phyloP scores from a whole-genome alignment of 805 yeast genomes.

The Metschnikowia noctiluminum region DNA sequence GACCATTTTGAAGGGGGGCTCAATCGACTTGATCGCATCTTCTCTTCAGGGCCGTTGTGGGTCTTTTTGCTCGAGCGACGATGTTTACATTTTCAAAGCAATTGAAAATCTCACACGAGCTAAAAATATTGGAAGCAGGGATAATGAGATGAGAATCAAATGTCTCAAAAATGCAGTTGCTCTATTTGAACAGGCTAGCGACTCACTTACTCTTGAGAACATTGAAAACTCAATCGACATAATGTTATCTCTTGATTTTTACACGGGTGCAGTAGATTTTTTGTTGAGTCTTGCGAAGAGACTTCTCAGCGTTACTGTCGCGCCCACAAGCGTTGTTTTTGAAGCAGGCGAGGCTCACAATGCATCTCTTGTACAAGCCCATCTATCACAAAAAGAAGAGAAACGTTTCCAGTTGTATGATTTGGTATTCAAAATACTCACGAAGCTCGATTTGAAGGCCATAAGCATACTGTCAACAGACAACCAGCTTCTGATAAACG shows the following conservation, averaged over 20 bases:
- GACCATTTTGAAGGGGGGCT: conserved; percentile 86
- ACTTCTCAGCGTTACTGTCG: conserved; percentile 32
- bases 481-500: conserved; percentile 43
- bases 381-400: conserved; percentile 17
- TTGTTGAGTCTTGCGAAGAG: conserved; percentile 72
- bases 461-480: conserved; percentile 39
- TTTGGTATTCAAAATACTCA: conserved; percentile 70
- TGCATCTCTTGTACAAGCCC: conserved; percentile 6
- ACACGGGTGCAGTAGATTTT: conserved; percentile 82
- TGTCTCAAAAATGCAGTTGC: conserved; percentile 72
- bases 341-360: conserved; percentile 8
- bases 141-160: conserved; percentile 61
- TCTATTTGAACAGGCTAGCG: conserved; percentile 75
- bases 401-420: conserved; percentile 51
- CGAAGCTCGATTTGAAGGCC: conserved; percentile 65
- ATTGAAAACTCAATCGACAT: conserved; percentile 76
- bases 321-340: conserved; percentile 3
- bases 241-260: conserved; percentile 73
- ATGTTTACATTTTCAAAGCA: conserved; percentile 90
- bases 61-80: conserved; percentile 89
- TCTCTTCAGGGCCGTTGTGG: conserved; percentile 91
- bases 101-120: conserved; percentile 89
- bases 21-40: conserved; percentile 85
- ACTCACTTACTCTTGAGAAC: conserved; percentile 71
- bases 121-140: conserved; percentile 66